Conservation (phyloP, 768 basidiomycete genomes). For the Candolleomyces eurysporus region DNA sequence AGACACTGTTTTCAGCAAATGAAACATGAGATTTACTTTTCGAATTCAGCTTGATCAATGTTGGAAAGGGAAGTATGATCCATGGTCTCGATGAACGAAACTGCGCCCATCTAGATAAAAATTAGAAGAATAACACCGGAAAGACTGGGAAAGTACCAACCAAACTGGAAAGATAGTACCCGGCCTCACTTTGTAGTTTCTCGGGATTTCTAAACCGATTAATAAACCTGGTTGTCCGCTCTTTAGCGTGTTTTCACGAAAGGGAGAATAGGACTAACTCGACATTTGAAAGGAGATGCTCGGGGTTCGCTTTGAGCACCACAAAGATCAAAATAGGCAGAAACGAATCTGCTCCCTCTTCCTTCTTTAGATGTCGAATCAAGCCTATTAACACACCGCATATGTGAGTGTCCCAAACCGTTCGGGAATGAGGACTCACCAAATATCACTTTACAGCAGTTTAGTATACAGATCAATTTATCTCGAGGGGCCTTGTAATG, state of each 20-base stretch:
- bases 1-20: background rate
- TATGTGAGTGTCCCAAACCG: background rate
- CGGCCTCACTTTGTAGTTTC: constrained; percentile 92
- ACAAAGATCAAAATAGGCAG: constrained; percentile 93
- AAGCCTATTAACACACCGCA: constrained; percentile 52
- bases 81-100: constrained; percentile 98
- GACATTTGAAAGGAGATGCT: constrained; percentile 90
- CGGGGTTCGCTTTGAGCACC: constrained; percentile 91
- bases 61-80: constrained; percentile 93
- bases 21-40: constrained; percentile 44
- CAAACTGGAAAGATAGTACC: constrained; percentile 94
- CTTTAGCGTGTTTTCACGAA: background rate
- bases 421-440: constrained; percentile 49
- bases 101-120: constrained; percentile 78
- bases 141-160: constrained; percentile 41
- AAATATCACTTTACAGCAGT: constrained; percentile 99
- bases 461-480: constrained; percentile 95
- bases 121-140: background rate
- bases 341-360: constrained; percentile 92
- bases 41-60: constrained; percentile 92
- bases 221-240: constrained; percentile 68
- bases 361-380: constrained; percentile 80
- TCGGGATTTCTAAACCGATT: constrained; percentile 88
- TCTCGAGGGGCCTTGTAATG: constrained; percentile 99
- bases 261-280: constrained; percentile 57